Evolutionary conservation across 2,329 filamentous ascomycete species (phyloP), one percentile per base, ranked within the genome.

Genomic region (Colletotrichum sp.): DNA sequence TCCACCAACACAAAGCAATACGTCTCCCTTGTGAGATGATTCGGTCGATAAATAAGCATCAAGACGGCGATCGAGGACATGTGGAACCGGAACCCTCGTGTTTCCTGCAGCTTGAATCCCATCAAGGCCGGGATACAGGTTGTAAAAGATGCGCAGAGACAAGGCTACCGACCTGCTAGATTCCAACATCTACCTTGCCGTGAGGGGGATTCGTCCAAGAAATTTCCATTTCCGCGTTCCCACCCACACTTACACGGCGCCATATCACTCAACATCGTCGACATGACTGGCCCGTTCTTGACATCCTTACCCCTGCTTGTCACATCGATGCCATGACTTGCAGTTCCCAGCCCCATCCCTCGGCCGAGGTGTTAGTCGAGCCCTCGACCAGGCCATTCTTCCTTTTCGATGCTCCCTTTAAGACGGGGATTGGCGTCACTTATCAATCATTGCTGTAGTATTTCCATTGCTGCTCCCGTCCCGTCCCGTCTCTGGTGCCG

Each of bases 121-220:
- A 8, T 30, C 60, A 30, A 24, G 12, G 28, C 30, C 69, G 18
- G 63, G 61, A 48, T 67, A 9, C 26, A 21, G 13, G 38, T 9
- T 16, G 43, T 52, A 52, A 13, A 52, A 52, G 43, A 21, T 8
- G n/a, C 34, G 55, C 52, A 55, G 30, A 52, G 38, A 21, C 57
- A 57, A 26, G 58, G 65, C 15, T 43, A 5, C 16, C 3, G 24
- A 34, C 15, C 34, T 32, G 21, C 52, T 7, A 32, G 58, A 38
- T n/a, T 72, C 72, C 72, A 67, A 75, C 24, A 73, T 75, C 63
- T 66, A 58, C 64, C 70, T 60, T 69, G 74, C 28, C 52, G 58
- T n/a, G 57, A 55, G 64, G 70, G 73, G 34, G 57, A 67, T 65
- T 48, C 58, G 70, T 64, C 70, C 70, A 69, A 73, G 70, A 52